phyloP scores from a whole-genome alignment of 2,329 filamentous ascomycete species.

The Fonsecaea multimorphosa region DNA sequence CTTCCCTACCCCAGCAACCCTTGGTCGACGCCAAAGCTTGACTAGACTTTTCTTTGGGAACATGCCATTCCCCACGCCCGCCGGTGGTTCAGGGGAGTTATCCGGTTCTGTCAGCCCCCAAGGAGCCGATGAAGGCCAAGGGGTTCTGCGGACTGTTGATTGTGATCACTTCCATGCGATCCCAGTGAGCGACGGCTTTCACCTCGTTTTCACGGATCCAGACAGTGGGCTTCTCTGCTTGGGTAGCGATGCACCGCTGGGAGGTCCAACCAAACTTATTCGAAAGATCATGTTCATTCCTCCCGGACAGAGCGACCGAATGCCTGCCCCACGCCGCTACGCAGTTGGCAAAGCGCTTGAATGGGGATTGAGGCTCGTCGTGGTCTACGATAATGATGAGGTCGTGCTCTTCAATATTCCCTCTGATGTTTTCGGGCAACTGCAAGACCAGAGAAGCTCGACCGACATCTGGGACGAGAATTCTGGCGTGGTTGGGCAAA shows the following conservation, averaged over 20 bases:
- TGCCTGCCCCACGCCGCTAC: conserved; percentile 59
- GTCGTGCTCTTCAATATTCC: conserved; percentile 68
- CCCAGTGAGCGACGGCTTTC: conserved; percentile 68
- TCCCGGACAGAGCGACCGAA: conserved; percentile 33
- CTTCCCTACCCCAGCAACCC: conserved; percentile 22
- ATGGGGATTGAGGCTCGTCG: conserved; percentile 65
- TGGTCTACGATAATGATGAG: conserved; percentile 57
- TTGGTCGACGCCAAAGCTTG: conserved; percentile 36
- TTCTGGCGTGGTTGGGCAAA: conserved; percentile 36
- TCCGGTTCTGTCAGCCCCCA: background rate
- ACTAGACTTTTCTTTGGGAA: conserved; percentile 39
- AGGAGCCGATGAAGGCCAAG: conserved; percentile 37
- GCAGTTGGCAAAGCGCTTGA: conserved; percentile 62
- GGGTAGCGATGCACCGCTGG: conserved; percentile 65
- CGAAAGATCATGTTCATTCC: conserved; percentile 64
- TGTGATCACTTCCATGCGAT: conserved; percentile 68
- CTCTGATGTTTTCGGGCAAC: conserved; percentile 57
- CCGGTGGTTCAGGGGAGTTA: conserved; percentile 9
- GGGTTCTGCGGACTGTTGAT: conserved; percentile 50
- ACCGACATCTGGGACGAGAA: conserved; percentile 36
- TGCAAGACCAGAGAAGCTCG: conserved; percentile 23
- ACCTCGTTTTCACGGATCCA: conserved; percentile 70
- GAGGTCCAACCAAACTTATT: conserved; percentile 63
- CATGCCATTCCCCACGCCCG: conserved; percentile 34
- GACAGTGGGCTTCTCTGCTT: conserved; percentile 62